Base-by-base conservation (phyloP, 768 basidiomycete genomes). In the Suillus lakei region DNA sequence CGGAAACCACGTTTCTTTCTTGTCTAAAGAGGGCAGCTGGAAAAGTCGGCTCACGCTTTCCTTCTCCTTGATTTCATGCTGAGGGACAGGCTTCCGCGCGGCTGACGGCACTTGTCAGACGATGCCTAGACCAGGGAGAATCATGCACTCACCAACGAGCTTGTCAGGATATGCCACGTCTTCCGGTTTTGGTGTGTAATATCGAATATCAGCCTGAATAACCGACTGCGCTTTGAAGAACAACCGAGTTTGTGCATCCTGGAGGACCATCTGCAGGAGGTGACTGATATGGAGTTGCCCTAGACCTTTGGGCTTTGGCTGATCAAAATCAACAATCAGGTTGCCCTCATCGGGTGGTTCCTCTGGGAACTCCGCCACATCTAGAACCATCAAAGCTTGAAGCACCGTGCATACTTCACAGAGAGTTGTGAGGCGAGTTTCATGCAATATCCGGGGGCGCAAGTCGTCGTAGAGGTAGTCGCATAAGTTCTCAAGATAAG, bases 321-420 rank as follows among this genome's bases (percentile, higher is more conserved):
- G 70, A 48, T 84, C 81, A 21, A 84, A 69, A 63, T 84, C 80
- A 18, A 82, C 64, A 3, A 72, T 78, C 7, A 86, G 79, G 48
- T 81, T 77, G 56, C 80, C 80, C 23, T 67, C 71, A 23, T 75
- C 79, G 13, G 63, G 50, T 39, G 67, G 65, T 9, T 78, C 77
- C 10, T 76, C 76, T 54, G 72, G 68, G 43, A 80, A 64, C 12
- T 78, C 77, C 0, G 86, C 81, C 21, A 92, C 83, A 72, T 97
- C 96, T 34, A 96, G 88, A 4, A 98, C 92, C 95, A 99, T 98
- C 48, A 99, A 83, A 0, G 96, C 97, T 74, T 96, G 93, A 3
- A 99, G 83, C 23, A 99, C 94, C 0, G 95, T 98, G 82, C 97
- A 99, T 30, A 98, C 94, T 75, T 96, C 93, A 74, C 96, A 96